These are phyloP conservation scores for Tricholoma matsutake DNA, from an alignment of 768 basidiomycete species.

Conservation along the genomic window DNA sequence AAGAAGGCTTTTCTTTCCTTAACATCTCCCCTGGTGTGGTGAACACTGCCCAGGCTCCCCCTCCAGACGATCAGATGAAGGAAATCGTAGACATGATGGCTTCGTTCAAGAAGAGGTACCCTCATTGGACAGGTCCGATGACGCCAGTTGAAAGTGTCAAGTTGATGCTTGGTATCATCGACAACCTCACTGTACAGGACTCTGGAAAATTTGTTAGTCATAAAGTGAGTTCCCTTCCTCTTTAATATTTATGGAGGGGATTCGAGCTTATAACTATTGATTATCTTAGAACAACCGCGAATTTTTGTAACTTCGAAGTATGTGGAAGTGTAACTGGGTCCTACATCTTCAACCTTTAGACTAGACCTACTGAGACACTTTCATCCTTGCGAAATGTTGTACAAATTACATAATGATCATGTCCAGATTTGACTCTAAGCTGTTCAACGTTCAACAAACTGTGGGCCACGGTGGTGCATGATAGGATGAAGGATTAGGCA, in stretches of 20 bases:
- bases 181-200: conserved; percentile 55
- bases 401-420: too few relatives aligned
- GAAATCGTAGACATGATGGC: background rate
- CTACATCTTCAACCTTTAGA: too few relatives aligned
- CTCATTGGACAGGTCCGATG: background rate
- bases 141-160: background rate
- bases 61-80: background rate
- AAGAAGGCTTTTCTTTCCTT: conserved; percentile 34
- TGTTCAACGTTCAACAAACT: too few relatives aligned
- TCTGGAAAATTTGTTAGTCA: background rate
- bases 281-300: background rate
- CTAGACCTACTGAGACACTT: too few relatives aligned
- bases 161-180: conserved; percentile 38
- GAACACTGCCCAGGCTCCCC: conserved; percentile 19
- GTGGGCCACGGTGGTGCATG: too few relatives aligned
- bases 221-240: conserved; percentile 50
- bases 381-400: too few relatives aligned
- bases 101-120: background rate
- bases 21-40: conserved; percentile 37
- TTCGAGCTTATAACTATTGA: background rate
- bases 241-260: background rate
- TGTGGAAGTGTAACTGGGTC: too few relatives aligned
- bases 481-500: too few relatives aligned
- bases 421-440: too few relatives aligned
- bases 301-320: background rate